Evolutionary conservation across 208 protist species (phyloP), one percentile per base, ranked within the genome.

Genomic region (Zelonia costaricensis): DNA sequence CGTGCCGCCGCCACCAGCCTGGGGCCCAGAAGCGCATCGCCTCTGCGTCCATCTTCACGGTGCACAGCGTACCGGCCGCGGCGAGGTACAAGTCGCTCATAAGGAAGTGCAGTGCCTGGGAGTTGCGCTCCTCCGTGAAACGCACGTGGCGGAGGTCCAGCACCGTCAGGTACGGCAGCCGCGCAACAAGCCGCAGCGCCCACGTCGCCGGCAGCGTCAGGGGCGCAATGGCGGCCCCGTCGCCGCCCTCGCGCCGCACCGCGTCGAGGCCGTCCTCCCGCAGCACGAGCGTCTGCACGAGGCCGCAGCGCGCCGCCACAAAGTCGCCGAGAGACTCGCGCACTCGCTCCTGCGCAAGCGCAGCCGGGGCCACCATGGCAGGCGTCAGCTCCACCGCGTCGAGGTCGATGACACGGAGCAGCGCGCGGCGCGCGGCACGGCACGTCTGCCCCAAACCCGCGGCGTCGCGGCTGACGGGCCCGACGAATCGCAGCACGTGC

Each of bases 131-230:
- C 35, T 52, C 74, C 16, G 20, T 52, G 75, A 84, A 86, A 42
- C 36, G 56, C 28, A 92, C 86, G n/a, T 88, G 83, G 20, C 89
- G 80, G 12, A 95, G 28, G 45, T 95, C 89, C 22, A 95, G 74
- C 43, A 43, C 61, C 13, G 63, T 72, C 10, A 95, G 71, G 15
- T 66, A 59, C 0, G 81, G 75, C 59, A 91, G 48, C 8, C 69
- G 55, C 16, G 74, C 53, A 5, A 82, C 62, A 6, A 95, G 62
- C 42, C 71, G 60, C 42, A 90, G 65, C 44, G 69, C 55, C 20
- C 62, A 56, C 40, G 69, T 42, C 7, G 74, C 53, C 12, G 59
- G 55, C 15, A 75, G 62, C 28, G 61, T 4, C 1, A 78, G 77
- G 18, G 57, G 49, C 1, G 60, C 15, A 3, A 43, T 27, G 22